Evolutionary conservation across 306 rosid species (phyloP).

Genomic region (Malus asiatica): DNA sequence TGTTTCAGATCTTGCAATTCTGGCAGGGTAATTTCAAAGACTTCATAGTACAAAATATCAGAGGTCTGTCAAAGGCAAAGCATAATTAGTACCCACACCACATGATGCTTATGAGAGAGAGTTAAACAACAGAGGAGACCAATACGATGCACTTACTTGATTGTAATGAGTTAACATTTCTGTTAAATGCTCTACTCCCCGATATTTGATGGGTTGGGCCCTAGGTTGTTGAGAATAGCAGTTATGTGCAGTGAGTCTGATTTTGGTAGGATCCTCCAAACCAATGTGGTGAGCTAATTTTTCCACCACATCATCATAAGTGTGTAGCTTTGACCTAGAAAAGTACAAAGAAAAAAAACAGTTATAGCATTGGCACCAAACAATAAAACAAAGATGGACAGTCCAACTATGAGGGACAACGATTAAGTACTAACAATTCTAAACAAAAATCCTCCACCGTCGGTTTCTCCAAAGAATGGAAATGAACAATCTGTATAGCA

Average conservation of each 20-base stretch:
- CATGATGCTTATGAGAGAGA: not conserved
- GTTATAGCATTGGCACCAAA: not conserved
- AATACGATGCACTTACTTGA: not conserved
- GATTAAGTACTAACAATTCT: not conserved
- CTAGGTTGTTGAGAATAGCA: not conserved
- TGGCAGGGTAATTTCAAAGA: conserved; percentile 76
- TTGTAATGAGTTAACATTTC: not conserved
- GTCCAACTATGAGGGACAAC: not conserved
- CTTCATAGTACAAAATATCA: conserved; percentile 69
- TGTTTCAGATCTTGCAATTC: conserved; percentile 64
- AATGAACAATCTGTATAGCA: not conserved
- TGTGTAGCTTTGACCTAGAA: not conserved
- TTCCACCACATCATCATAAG: not conserved
- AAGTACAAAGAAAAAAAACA: not conserved
- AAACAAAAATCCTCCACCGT: not conserved
- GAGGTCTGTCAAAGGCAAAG: conserved; percentile 44
- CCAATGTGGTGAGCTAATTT: not conserved
- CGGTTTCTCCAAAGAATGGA: not conserved
- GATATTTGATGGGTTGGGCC: not conserved
- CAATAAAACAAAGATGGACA: not conserved
- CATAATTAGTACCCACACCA: not conserved
- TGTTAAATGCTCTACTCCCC: not conserved
- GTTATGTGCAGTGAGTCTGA: not conserved
- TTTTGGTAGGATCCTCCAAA: not conserved
- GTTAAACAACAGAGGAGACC: not conserved